phyloP scores from a whole-genome alignment of 2,329 filamentous ascomycete genomes.

The Microcyclosporella mali region DNA sequence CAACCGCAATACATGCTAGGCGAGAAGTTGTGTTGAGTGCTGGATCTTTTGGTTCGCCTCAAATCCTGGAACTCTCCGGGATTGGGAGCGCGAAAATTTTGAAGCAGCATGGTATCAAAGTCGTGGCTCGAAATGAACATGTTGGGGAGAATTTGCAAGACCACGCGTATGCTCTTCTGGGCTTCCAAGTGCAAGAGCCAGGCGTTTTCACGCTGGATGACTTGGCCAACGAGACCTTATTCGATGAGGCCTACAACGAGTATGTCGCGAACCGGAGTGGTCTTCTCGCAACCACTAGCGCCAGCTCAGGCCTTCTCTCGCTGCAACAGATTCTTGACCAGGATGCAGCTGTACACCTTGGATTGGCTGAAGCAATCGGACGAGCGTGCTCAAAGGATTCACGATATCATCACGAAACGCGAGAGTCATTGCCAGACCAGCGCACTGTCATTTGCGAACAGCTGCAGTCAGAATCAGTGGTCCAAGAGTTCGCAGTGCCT shows the following conservation, averaged over 20 bases:
- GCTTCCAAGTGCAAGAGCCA: conserved; percentile 6
- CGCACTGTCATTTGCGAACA: conserved; percentile 14
- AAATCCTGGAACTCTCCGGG: conserved; percentile 55
- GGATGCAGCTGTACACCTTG: not conserved
- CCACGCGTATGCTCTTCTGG: conserved; percentile 7
- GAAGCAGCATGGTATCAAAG: conserved; percentile 24
- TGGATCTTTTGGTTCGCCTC: conserved; percentile 52
- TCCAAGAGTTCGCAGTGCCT: conserved; percentile 21
- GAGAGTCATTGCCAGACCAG: conserved; percentile 1
- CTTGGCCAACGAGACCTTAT: conserved; percentile 8
- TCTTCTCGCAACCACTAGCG: conserved; percentile 7
- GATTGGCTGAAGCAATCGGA: not conserved
- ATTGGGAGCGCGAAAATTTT: conserved; percentile 39
- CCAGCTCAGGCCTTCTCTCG: conserved; percentile 12
- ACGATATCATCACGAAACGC: not conserved
- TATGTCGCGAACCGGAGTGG: conserved; percentile 8
- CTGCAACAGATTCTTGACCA: conserved; percentile 8
- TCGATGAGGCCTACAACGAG: conserved; percentile 8
- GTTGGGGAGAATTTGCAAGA: conserved; percentile 14
- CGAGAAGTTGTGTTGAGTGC: conserved; percentile 49
- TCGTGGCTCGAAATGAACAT: conserved; percentile 1
- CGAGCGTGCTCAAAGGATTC: conserved; percentile 2
- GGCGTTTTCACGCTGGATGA: conserved; percentile 12
- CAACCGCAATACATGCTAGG: conserved; percentile 18
- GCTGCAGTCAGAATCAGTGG: conserved; percentile 14